phyloP scores from a whole-genome alignment of 495 filamentous ascomycete genomes.

The Lophiotrema nucula region DNA sequence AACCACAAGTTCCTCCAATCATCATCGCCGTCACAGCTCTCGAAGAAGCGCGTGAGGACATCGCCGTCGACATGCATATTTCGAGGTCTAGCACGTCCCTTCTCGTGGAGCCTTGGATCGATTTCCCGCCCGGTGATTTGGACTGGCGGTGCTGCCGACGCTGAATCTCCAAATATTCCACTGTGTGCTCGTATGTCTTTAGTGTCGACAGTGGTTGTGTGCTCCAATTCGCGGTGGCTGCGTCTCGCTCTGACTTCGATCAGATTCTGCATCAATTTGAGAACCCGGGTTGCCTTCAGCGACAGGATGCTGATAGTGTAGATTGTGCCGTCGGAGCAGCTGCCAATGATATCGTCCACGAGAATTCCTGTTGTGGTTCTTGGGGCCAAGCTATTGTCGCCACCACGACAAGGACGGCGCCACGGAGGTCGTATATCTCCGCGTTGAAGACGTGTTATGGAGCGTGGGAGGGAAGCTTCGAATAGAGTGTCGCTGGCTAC shows the following conservation, averaged over 20 bases:
- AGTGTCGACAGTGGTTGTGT: no score
- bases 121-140: no score
- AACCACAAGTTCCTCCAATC: no score
- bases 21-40: no score
- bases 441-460: slow-evolving; percentile 37
- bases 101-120: neutral
- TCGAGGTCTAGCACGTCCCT: neutral
- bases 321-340: slow-evolving; percentile 39
- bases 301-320: slow-evolving; percentile 38
- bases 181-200: no score
- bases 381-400: neutral
- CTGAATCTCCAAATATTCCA: no score
- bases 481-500: slow-evolving; percentile 33
- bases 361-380: slow-evolving; percentile 29
- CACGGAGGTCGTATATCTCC: slow-evolving; percentile 38
- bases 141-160: no score
- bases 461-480: slow-evolving; percentile 36
- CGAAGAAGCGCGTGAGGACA: neutral
- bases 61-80: slow-evolving; percentile 10
- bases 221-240: no score
- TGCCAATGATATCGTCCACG: slow-evolving; percentile 38
- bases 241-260: slow-evolving; percentile 5
- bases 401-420: slow-evolving; percentile 45
- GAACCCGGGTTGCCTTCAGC: slow-evolving; percentile 17
- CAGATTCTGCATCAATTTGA: slow-evolving; percentile 30